Evolutionary conservation across 257 asterid species (phyloP), one percentile per base, ranked within the genome.

Genomic region (Asclepias syriaca): DNA sequence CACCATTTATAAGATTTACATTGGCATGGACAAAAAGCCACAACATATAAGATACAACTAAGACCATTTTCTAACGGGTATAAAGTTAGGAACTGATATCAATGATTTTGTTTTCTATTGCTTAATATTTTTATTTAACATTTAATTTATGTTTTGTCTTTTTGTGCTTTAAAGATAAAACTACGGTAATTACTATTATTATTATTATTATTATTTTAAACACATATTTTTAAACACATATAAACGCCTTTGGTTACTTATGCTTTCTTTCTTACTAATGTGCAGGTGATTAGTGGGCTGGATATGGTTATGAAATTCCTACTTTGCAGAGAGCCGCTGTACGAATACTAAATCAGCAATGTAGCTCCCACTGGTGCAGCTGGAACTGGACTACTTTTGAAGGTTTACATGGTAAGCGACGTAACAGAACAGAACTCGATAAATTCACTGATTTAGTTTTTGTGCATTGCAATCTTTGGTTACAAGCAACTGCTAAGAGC

Each of bases 271-370:
- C 43, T 22, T 64, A 22, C 55, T 37, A 64, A 65, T 79, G 34
- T 24, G 75, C 69, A 83, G 87, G 84, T 74, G 88, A 84, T 66
- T 81, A 84, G 88, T 78, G 87, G 87, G 83, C 77, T 11, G 77
- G 63, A 65, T 84, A 84, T 77, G 85, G 85, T 56, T 84, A 81
- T 32, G 88, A 84, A 81, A 69, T 81, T 27, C 85, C 82, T 51
- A 84, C 82, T 34, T 57, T 84, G 65, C 85, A 84, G 79, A 81
- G 75, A 77, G 78, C 77, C 71, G 84, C 88, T 14, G 74, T 77
- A 49, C 77, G 78, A 71, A 84, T 84, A 55, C 77, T 84, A 49
- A 81, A 82, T 79, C 85, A 84, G 58, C 84, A 84, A 39, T 76
- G 85, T 69, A 81, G 85, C 70, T 75, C 79, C 50, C 84, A 72